Evolutionary conservation across 495 filamentous ascomycete species (phyloP).

Genomic region (Cairneyella variabilis): DNA sequence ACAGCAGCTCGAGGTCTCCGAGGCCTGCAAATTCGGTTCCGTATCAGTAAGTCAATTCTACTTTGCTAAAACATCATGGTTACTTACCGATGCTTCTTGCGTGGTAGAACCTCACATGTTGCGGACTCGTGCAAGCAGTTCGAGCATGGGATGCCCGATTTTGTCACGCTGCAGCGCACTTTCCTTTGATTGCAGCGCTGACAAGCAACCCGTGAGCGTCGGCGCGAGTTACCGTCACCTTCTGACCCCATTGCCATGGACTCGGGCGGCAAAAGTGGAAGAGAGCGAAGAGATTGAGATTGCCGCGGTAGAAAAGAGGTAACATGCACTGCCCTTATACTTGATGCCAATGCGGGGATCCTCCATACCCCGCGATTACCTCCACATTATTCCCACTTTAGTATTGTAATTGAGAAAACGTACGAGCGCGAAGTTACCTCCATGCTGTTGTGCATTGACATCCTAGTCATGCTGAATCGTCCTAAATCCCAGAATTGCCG

Average conservation of each 20-base stretch:
- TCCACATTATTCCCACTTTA: background rate
- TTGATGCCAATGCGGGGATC: background rate
- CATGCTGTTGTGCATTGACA: background rate
- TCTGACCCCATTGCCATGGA: constrained; percentile 7
- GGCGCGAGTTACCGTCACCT: background rate
- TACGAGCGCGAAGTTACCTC: background rate
- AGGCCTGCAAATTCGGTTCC: background rate
- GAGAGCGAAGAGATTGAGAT: background rate
- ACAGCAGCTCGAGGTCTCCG: background rate
- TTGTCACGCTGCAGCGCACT: constrained; percentile 23
- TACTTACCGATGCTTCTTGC: constrained; percentile 19
- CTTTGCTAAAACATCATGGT: background rate
- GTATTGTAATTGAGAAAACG: background rate
- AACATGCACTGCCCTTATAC: background rate
- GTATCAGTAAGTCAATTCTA: background rate
- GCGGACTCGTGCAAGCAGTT: constrained; percentile 17
- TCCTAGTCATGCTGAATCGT: background rate
- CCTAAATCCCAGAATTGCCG: background rate
- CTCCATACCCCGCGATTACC: background rate
- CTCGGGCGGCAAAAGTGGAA: background rate
- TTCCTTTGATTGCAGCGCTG: constrained; percentile 22
- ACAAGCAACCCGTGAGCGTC: constrained; percentile 23
- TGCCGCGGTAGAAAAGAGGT: constrained; percentile 8
- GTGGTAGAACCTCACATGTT: constrained; percentile 16
- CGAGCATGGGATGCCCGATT: constrained; percentile 21